Conservation (phyloP, 176 grass and related monocot species). For the Paspalum notatum region DNA sequence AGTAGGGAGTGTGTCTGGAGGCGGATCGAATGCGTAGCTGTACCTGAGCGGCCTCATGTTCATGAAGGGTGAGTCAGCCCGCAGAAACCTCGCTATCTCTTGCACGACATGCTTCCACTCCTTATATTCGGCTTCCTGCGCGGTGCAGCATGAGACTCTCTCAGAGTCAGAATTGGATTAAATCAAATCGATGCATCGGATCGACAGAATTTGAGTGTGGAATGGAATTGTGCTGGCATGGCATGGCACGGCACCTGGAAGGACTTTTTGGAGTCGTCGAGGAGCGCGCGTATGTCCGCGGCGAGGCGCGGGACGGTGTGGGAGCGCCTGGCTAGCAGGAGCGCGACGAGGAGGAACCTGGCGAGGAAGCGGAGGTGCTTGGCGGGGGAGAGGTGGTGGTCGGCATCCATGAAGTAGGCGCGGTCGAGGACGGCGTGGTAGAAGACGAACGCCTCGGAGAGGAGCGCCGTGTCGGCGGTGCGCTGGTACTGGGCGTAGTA, state of each 20-base stretch:
- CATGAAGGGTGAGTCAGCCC: conserved; percentile 78
- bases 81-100: conserved; percentile 80
- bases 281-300: conserved; percentile 51
- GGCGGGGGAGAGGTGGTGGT: conserved; percentile 54
- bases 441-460: conserved; percentile 91
- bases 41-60: conserved; percentile 89
- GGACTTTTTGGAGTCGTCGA: conserved; percentile 74
- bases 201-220: conserved; percentile 1
- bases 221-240: neutral
- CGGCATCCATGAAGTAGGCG: conserved; percentile 73
- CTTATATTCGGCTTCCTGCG: conserved; percentile 82
- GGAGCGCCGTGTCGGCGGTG: conserved; percentile 69
- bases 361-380: conserved; percentile 94
- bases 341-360: conserved; percentile 84
- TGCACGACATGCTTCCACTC: conserved; percentile 86
- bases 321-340: conserved; percentile 66
- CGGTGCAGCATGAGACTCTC: neutral
- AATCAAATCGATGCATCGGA: neutral
- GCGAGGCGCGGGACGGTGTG: conserved; percentile 57
- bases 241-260: conserved; percentile 67
- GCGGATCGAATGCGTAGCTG: conserved; percentile 78
- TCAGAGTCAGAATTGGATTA: neutral
- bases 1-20: conserved; percentile 60
- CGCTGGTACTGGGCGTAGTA: conserved; percentile 98
- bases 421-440: conserved; percentile 94